Base-by-base conservation (phyloP, 1,139 yeast genomes). In the Yamadazyma kanchanaburiensis region DNA sequence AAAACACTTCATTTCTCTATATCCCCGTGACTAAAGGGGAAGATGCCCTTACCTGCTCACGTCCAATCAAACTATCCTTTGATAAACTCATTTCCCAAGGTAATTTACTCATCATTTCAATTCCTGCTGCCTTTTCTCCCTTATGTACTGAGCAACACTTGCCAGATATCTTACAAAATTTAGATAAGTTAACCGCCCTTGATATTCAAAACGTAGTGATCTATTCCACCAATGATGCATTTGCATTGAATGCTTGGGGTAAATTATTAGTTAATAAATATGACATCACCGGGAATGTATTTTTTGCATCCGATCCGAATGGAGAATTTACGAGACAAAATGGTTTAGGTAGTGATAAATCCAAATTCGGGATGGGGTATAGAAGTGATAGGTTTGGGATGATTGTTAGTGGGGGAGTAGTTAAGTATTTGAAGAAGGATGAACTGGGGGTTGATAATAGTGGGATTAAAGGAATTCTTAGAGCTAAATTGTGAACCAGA, bases 111-210 rank as follows among this genome's bases (percentile, higher is more conserved):
- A 66, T 87, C 48, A 86, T 88, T 20, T 70, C 89, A 31, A 94
- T 85, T 18, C 95, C 95, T 34, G 95, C 94, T 31, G 95, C 96
- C 7, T 87, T 86, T 68, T 85, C 95, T 15, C 95, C 95, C 39
- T 79, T 94, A 3, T 87, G 96, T 61, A 79, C 94, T 14, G 84
- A 77, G 40, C 63, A 70, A 42, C 96, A 88, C 60, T 74, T 88
- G 42, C 96, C 96, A 15, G 84, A 79, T 7, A 83, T 69, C 58
- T 62, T 87, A 37, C 53, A 62, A 32, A 62, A 75, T 32, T 53
- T 73, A 34, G 55, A 51, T 9, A 71, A 78, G 38, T 64, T 82
- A 41, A 64, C 71, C 2, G 18, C 18, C 15, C 28, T 42, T 5
- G 31, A 38, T 9, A 39, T 43, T 12, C 32, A 39, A 21, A 43